phyloP scores from a whole-genome alignment of 257 asterid species.

The Scutellaria minor region DNA sequence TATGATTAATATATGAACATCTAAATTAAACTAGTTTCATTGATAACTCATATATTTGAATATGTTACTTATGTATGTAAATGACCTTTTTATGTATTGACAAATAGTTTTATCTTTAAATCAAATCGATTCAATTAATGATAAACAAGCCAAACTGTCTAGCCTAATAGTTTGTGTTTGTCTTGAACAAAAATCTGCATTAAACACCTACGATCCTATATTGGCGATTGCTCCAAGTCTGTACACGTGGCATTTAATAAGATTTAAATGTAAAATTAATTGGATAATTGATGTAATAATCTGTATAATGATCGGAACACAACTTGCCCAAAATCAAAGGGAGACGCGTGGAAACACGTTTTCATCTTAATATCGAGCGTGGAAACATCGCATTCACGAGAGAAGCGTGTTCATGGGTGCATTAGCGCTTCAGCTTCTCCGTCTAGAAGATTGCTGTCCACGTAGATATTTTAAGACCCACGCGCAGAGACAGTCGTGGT shows the following conservation, averaged over 20 bases:
- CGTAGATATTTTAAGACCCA: not conserved
- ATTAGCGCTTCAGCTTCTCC: not conserved
- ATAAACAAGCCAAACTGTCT: no score
- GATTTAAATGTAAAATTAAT: not conserved
- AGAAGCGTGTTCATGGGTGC: not conserved
- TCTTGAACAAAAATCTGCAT: no score
- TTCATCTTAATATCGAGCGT: not conserved
- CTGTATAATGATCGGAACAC: not conserved
- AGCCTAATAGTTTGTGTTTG: no score
- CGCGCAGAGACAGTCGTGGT: not conserved
- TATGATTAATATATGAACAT: no score
- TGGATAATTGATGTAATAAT: not conserved
- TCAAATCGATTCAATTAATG: no score
- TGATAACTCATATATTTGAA: no score
- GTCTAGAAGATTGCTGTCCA: slow-evolving; percentile 1
- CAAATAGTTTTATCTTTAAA: no score
- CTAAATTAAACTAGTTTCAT: no score
- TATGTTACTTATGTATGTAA: no score
- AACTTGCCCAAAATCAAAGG: not conserved
- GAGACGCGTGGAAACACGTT: slow-evolving; percentile 13
- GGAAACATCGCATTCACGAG: not conserved
- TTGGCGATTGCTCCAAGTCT: not conserved
- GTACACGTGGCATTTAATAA: not conserved
- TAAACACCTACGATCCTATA: not conserved
- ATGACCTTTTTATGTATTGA: no score